Conservation (phyloP, 345 rosid genomes). For the Citrus cavaleriei region DNA sequence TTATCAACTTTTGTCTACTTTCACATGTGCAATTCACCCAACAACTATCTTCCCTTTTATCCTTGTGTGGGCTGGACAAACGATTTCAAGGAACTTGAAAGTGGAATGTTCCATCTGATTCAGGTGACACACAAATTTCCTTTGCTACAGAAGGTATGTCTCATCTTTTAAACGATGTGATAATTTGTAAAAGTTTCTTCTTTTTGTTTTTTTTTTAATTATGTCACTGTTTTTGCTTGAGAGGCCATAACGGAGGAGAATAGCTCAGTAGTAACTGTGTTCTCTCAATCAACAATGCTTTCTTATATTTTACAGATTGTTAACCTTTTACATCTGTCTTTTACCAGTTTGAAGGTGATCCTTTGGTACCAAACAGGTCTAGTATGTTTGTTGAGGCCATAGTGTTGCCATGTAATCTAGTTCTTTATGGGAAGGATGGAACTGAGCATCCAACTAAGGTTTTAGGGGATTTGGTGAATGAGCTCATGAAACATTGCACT, state of each 20-base stretch:
- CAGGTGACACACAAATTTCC: conserved; percentile 65
- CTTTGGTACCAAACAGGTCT: conserved; percentile 29
- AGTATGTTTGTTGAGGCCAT: conserved; percentile 60
- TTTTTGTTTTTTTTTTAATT: background rate
- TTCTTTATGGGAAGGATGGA: conserved; percentile 46
- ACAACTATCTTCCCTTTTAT: conserved; percentile 35
- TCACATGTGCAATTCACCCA: conserved; percentile 27
- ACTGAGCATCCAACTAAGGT: conserved; percentile 15
- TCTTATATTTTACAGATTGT: background rate
- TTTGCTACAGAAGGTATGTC: conserved; percentile 42
- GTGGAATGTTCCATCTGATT: conserved; percentile 58
- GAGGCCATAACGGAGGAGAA: background rate
- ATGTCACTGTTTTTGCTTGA: background rate
- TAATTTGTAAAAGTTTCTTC: background rate
- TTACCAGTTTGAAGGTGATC: conserved; percentile 45
- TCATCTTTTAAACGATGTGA: background rate
- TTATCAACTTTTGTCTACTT: conserved; percentile 39
- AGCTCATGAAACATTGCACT: background rate
- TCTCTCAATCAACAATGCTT: background rate
- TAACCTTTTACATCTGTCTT: conserved; percentile 8
- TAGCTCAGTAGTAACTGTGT: background rate
- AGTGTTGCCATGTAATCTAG: conserved; percentile 71
- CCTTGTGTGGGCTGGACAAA: conserved; percentile 31
- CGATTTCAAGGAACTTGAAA: conserved; percentile 35
- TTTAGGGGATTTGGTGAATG: conserved; percentile 14